Base-by-base conservation (phyloP, 208 protist species). In the Trypanosoma scelopori region DNA sequence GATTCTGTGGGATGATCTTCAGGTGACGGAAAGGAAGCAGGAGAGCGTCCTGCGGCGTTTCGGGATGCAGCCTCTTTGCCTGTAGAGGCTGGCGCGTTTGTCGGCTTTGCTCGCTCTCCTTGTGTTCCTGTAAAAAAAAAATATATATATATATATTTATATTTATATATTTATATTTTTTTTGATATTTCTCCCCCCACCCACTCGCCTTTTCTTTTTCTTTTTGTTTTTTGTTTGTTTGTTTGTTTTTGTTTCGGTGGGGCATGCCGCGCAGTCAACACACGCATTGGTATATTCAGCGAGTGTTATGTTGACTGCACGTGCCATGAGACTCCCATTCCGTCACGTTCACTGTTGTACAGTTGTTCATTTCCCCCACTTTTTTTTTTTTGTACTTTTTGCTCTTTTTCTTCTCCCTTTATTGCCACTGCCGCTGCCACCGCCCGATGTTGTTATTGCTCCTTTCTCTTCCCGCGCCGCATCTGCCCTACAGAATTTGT, bases 31-130 rank as follows among this genome's bases (percentile, higher is more conserved):
- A 41, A 43, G 56, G 39, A 74, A 67, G 0, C 45, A 69, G 23
- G 65, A 72, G 18, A 64, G n/a, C n/a, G 56, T 84, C 13, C 39
- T 79, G 23, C 78, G 57, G 22, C 68, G 72, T 0, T 53, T 80
- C 16, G 66, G 65, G 50, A 65, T 74, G 18, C 53, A 43, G 46
- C 11, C 16, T 23, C 45, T 23, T 61, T 25, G 13, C 28, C 28
- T 50, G 48, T 47, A 23, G 41, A 16, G 41, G 41, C 39, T 11
- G n/a, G 48, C 20, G 13, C 46, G n/a, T n/a, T n/a, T n/a, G n/a
- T n/a, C n/a, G n/a, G n/a, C n/a, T n/a, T n/a, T n/a, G n/a, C n/a
- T n/a, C n/a, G n/a, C n/a, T n/a, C n/a, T n/a, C n/a, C n/a, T n/a
- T n/a, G n/a, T n/a, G n/a, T n/a, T n/a, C n/a, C n/a, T n/a, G n/a